Percentiles rank a stretch among this genome's conserved stretches.
These are phyloP conservation scores for Cladophialophora bantiana DNA, from an alignment of 2,329 filamentous ascomycete genomes.

Conservation along the genomic window DNA sequence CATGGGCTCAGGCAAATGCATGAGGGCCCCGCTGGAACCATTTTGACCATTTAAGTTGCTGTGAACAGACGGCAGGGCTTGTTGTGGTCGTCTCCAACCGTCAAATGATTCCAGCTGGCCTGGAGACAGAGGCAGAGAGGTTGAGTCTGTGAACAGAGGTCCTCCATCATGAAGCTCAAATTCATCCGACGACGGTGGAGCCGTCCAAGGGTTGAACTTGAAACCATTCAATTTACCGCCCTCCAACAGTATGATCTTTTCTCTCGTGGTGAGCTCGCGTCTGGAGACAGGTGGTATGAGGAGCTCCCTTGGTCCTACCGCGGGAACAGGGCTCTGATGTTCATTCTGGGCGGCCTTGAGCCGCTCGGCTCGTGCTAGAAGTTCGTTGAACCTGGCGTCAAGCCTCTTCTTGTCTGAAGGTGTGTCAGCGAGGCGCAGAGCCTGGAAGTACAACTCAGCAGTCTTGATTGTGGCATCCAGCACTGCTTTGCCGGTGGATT, in stretches of 20 bases:
- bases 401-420: constrained; percentile 71
- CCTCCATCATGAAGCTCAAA: constrained; percentile 65
- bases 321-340: background rate
- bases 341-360: constrained; percentile 64
- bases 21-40: constrained; percentile 54
- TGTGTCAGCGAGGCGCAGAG: constrained; percentile 67
- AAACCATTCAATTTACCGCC: constrained; percentile 82
- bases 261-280: constrained; percentile 69
- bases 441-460: constrained; percentile 82
- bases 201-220: constrained; percentile 85
- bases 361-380: constrained; percentile 75
- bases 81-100: constrained; percentile 79
- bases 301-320: constrained; percentile 30
- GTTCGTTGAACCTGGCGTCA: constrained; percentile 70
- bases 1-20: constrained; percentile 63
- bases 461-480: constrained; percentile 77
- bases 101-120: constrained; percentile 78
- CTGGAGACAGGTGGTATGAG: constrained; percentile 51
- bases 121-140: constrained; percentile 74
- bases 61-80: constrained; percentile 62
- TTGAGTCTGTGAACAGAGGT: constrained; percentile 69
- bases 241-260: constrained; percentile 78
- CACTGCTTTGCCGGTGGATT: constrained; percentile 63
- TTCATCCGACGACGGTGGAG: constrained; percentile 64
- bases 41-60: constrained; percentile 42